These are phyloP conservation scores for Stagonosporopsis chrysanthemi DNA, from an alignment of 2,329 filamentous ascomycete species.

Conservation along the genomic window DNA sequence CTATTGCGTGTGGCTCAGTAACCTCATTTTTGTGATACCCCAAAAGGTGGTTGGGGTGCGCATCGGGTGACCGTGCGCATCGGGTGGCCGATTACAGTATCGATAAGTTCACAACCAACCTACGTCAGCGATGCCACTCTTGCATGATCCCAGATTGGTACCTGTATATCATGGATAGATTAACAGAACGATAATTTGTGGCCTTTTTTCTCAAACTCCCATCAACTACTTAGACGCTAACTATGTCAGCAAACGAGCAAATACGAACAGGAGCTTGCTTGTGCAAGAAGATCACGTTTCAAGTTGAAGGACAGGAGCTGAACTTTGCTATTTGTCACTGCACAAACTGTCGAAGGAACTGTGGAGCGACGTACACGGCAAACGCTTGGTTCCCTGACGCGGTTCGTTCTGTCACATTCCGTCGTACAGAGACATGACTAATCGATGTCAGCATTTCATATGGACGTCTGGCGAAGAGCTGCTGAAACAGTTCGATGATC, in stretches of 20 bases:
- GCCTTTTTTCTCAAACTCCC: neutral
- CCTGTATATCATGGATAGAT: neutral
- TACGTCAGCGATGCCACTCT: conserved; percentile 7
- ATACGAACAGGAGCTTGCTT: conserved; percentile 12
- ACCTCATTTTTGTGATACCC: no score
- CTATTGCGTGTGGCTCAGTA: no score
- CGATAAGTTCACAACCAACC: neutral
- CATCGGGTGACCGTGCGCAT: no score
- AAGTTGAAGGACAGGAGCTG: conserved; percentile 5
- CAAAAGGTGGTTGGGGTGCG: no score
- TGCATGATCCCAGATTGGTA: neutral
- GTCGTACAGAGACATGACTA: neutral
- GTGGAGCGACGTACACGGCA: conserved; percentile 13
- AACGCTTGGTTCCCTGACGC: conserved; percentile 14
- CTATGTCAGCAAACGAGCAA: neutral
- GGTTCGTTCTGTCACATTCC: neutral
- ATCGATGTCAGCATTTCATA: conserved; percentile 3
- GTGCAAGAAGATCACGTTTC: conserved; percentile 12
- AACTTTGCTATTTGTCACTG: conserved; percentile 16
- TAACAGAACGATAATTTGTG: neutral
- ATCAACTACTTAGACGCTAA: neutral
- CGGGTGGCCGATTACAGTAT: no score
- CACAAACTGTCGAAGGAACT: conserved; percentile 9
- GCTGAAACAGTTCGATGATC: conserved; percentile 12
- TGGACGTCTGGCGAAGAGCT: conserved; percentile 11